Conservation (phyloP, 1,139 yeast species). For the Nakaseomyces nivariensis region DNA sequence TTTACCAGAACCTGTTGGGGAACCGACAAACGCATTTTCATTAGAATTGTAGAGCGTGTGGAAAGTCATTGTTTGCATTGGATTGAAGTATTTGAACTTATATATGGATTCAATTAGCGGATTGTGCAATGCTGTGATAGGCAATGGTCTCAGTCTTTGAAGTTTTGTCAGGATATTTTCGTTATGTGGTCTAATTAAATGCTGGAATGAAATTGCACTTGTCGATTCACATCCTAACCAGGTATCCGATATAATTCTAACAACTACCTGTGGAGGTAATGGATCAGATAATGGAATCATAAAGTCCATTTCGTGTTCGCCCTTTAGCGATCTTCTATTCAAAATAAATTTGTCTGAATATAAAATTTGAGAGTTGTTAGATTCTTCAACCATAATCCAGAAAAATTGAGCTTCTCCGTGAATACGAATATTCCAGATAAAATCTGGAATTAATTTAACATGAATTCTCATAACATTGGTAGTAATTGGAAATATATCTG, state of each 20-base stretch:
- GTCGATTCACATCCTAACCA: slow-evolving; percentile 85
- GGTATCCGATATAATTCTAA: slow-evolving; percentile 68
- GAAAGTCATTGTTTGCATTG: slow-evolving; percentile 97
- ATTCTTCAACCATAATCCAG: slow-evolving; percentile 89
- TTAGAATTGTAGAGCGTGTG: slow-evolving; percentile 76
- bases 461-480: slow-evolving; percentile 77
- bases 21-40: slow-evolving; percentile 82
- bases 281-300: slow-evolving; percentile 90
- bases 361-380: slow-evolving; percentile 60
- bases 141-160: slow-evolving; percentile 74
- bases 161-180: slow-evolving; percentile 79
- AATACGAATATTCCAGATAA: slow-evolving; percentile 68
- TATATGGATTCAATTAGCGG: slow-evolving; percentile 60
- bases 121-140: slow-evolving; percentile 69
- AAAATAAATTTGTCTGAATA: slow-evolving; percentile 78
- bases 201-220: slow-evolving; percentile 80
- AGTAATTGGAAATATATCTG: slow-evolving; percentile 88
- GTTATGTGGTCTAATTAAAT: slow-evolving; percentile 77
- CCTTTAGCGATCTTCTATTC: slow-evolving; percentile 45
- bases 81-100: slow-evolving; percentile 82
- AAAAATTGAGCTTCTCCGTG: slow-evolving; percentile 84
- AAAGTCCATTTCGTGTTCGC: slow-evolving; percentile 70
- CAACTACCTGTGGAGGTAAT: slow-evolving; percentile 75
- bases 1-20: slow-evolving; percentile 98
- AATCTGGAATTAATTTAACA: slow-evolving; percentile 60